Percentiles rank a stretch among this genome's conserved stretches.
Evolutionary conservation across 2,329 filamentous ascomycete species (phyloP).

Genomic region (Lasiodiplodia hormozganensis): DNA sequence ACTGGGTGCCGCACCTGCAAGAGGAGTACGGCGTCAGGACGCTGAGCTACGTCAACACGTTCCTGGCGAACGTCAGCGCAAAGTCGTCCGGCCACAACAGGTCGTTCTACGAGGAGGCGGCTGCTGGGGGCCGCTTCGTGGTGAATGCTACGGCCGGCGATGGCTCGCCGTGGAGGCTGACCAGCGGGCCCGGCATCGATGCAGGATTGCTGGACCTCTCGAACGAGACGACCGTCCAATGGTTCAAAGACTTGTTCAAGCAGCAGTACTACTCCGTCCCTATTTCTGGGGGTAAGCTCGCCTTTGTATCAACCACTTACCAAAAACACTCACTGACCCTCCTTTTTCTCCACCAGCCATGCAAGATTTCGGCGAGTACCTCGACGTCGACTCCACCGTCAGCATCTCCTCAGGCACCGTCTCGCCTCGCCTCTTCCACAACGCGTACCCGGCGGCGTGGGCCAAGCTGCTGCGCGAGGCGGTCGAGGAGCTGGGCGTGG

Average conservation of each 20-base stretch:
- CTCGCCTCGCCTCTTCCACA: constrained; percentile 43
- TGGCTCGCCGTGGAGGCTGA: constrained; percentile 39
- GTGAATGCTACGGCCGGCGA: constrained; percentile 46
- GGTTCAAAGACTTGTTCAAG: constrained; percentile 44
- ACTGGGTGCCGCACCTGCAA: constrained; percentile 44
- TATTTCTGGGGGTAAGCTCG: constrained; percentile 39
- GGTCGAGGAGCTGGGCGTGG: constrained; percentile 37
- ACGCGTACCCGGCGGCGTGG: constrained; percentile 46
- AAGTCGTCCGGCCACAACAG: constrained; percentile 42
- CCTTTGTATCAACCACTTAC: neutral
- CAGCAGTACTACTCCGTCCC: constrained; percentile 46
- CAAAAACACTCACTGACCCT: neutral
- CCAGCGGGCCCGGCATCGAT: constrained; percentile 46
- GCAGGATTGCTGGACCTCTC: constrained; percentile 48
- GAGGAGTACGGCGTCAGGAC: constrained; percentile 40
- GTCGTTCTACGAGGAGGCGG: constrained; percentile 44
- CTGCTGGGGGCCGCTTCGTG: constrained; percentile 40
- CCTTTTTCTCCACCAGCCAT: constrained; percentile 33
- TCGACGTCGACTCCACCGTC: constrained; percentile 40
- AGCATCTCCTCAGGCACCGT: constrained; percentile 39
- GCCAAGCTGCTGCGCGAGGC: constrained; percentile 42
- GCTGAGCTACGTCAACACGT: constrained; percentile 46
- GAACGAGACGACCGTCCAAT: constrained; percentile 40
- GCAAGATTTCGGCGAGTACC: constrained; percentile 49
- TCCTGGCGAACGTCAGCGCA: constrained; percentile 45